Conservation (phyloP, 768 basidiomycete genomes). For the Kwoniella europaea region DNA sequence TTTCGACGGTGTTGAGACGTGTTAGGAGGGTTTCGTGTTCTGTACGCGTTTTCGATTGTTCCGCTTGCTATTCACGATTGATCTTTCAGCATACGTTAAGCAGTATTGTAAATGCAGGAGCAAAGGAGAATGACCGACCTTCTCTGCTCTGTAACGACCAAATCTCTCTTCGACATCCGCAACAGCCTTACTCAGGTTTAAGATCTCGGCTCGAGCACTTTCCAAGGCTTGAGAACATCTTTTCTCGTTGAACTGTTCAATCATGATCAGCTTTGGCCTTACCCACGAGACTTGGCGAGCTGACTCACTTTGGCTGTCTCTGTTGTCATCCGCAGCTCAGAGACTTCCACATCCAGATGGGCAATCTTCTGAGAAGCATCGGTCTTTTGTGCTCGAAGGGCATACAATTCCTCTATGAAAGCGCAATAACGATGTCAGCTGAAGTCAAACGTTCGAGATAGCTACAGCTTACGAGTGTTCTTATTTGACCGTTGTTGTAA, state of each 20-base stretch:
- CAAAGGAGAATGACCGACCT: constrained; percentile 63
- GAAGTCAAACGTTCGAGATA: not conserved
- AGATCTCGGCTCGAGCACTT: constrained; percentile 75
- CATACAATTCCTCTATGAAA: constrained; percentile 36
- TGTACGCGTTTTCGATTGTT: constrained; percentile 75
- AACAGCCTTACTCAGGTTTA: constrained; percentile 73
- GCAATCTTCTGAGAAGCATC: constrained; percentile 62
- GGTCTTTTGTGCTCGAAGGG: constrained; percentile 35
- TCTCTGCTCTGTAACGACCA: constrained; percentile 77
- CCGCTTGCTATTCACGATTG: constrained; percentile 59
- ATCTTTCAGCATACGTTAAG: no score
- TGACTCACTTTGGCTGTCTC: constrained; percentile 72
- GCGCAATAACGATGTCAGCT: constrained; percentile 1
- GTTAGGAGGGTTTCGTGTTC: constrained; percentile 75
- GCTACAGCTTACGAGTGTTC: constrained; percentile 69
- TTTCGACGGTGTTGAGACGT: constrained; percentile 69
- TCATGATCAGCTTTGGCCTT: constrained; percentile 15
- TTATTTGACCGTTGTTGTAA: constrained; percentile 75
- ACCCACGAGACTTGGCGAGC: not conserved
- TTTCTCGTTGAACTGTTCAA: constrained; percentile 78
- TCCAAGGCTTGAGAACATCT: constrained; percentile 79
- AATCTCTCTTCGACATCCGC: constrained; percentile 77
- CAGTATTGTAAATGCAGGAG: no score
- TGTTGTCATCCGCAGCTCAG: constrained; percentile 61
- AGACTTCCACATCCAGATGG: constrained; percentile 60